Base-by-base conservation (phyloP, 257 asterid genomes). In the Misopates orontium region DNA sequence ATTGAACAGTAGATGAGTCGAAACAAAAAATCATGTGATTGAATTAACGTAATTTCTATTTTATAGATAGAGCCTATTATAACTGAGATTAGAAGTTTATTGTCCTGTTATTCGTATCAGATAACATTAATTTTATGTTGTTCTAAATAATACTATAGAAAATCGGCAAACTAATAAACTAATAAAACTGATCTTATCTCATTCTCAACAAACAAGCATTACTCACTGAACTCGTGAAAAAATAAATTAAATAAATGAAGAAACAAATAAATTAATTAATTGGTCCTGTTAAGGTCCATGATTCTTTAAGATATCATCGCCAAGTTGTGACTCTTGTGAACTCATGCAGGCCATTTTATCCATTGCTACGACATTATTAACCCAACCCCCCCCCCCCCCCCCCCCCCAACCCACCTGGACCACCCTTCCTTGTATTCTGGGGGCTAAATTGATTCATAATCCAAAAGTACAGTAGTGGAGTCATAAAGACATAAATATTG, bases 291-390 rank as follows among this genome's bases (percentile, higher is more conserved):
- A 8, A 4, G 48, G 71, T 32, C 61, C 62, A 17, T 48, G 28
- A 28, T 21, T 47, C 25, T 62, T 56, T 53, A 62, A 61, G 32
- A 10, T 17, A 66, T 68, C 74, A 68, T 32, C 47, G 23, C 62
- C 39, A 62, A 47, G 51, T 45, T 62, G 71, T 68, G 78, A 68
- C 12, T 28, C 64, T 73, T 66, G 72, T 65, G 57, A 66, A 44
- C 10, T 50, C 42, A 59, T 40, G 51, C 45, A 42, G 10, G 63
- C 71, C 72, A 56, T 57, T 45, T 44, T 25, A 56, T 25, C 48
- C 23, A 18, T 18, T 40, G 15, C 48, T 24, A 50, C 10, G 63
- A 51, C 3, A n/a, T 48, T 52, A 14, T 59, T 24, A 66, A 51
- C 45, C n/a, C n/a, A n/a, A n/a, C n/a, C n/a, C n/a, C n/a, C n/a